phyloP scores from a whole-genome alignment of 225 moss, liverwort and hornwort species.

The Marchantia polymorpha region DNA sequence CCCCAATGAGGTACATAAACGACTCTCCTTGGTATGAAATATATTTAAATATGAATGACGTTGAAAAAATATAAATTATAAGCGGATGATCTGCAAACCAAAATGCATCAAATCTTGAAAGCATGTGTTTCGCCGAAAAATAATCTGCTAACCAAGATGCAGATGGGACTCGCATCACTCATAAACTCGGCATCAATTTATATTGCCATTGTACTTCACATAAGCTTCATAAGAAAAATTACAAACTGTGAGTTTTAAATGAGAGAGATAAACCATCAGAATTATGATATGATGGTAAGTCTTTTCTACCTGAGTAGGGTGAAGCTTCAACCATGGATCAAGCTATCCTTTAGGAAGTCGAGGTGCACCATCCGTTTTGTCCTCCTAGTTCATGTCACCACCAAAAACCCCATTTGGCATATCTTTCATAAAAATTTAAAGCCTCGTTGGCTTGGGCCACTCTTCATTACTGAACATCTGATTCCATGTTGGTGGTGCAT shows the following conservation, averaged over 20 bases:
- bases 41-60: no score
- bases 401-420: conserved; percentile 84
- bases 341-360: conserved; percentile 81
- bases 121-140: no score
- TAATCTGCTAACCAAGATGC: no score
- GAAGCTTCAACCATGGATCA: conserved; percentile 77
- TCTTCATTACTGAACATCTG: conserved; percentile 95
- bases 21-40: no score
- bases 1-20: no score
- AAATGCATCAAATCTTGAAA: no score
- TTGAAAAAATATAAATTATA: no score
- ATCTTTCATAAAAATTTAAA: conserved; percentile 54
- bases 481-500: conserved; percentile 94
- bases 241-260: background rate
- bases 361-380: conserved; percentile 80
- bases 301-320: conserved; percentile 54
- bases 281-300: background rate
- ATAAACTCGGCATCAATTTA: no score
- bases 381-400: conserved; percentile 99
- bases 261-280: background rate
- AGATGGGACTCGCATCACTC: no score
- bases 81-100: no score
- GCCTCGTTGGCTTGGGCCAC: conserved; percentile 85
- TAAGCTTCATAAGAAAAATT: no score
- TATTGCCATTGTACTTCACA: no score